phyloP scores from a whole-genome alignment of 202 grass and related monocot species.

The Carex arenaria region DNA sequence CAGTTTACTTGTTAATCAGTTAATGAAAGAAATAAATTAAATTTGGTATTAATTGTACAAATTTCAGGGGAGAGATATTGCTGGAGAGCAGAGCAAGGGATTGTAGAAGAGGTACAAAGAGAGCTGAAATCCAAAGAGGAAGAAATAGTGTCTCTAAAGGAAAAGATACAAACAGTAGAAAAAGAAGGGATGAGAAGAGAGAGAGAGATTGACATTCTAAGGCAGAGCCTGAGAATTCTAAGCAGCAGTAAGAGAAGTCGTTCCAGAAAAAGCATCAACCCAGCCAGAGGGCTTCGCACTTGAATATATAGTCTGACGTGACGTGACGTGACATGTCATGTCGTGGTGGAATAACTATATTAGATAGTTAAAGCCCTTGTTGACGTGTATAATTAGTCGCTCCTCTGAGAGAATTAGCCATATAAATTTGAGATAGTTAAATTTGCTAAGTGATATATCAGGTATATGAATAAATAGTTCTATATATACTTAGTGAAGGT shows the following conservation, averaged over 20 bases:
- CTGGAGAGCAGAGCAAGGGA: constrained; percentile 24
- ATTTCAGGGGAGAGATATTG: constrained; percentile 30
- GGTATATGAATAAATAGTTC: neutral
- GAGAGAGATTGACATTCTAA: constrained; percentile 37
- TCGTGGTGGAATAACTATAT: neutral
- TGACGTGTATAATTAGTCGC: neutral
- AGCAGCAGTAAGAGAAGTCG: constrained; percentile 27
- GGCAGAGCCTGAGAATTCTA: constrained; percentile 46
- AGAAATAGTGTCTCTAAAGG: constrained; percentile 5
- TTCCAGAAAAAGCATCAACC: constrained; percentile 3
- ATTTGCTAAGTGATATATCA: neutral
- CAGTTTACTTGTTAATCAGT: neutral
- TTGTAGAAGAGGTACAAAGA: constrained; percentile 18
- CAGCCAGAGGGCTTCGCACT: neutral
- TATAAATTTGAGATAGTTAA: constrained; percentile 10
- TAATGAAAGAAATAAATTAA: neutral
- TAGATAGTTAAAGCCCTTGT: neutral
- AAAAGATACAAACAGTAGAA: constrained; percentile 17
- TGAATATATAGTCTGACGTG: neutral
- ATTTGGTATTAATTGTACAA: neutral
- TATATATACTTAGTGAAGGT: constrained; percentile 13
- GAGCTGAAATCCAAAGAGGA: constrained; percentile 39
- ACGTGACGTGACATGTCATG: neutral
- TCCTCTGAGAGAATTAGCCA: neutral
- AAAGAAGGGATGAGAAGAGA: constrained; percentile 29